Conservation (phyloP, 2,329 filamentous ascomycete genomes). For the Fusarium lateritium region DNA sequence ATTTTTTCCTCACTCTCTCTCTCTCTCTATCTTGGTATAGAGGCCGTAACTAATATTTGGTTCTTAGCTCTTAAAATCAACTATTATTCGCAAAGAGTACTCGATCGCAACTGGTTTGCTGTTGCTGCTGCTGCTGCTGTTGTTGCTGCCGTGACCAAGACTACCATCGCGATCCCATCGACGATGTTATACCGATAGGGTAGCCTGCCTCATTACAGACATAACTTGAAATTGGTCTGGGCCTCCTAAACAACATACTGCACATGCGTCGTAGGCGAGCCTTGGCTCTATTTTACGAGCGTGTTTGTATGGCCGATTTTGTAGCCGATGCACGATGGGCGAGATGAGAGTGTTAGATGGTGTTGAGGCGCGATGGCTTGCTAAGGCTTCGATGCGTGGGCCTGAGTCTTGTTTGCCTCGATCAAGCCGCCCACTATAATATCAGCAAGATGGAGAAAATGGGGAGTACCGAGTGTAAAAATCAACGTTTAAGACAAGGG, state of each 20-base stretch:
- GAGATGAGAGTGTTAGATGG: constrained; percentile 19
- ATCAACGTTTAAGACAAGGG: constrained; percentile 13
- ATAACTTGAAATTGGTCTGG: constrained; percentile 8
- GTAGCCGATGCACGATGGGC: constrained; percentile 26
- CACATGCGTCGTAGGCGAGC: not conserved
- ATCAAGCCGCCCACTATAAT: constrained; percentile 21
- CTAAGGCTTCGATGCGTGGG: constrained; percentile 32
- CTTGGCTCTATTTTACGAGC: constrained; percentile 1
- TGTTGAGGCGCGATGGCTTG: constrained; percentile 41
- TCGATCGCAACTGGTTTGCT: constrained; percentile 14
- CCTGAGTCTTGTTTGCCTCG: constrained; percentile 20
- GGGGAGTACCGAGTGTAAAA: not conserved
- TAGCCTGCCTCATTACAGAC: not conserved
- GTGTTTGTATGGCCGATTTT: constrained; percentile 23
- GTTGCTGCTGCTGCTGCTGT: constrained; percentile 8
- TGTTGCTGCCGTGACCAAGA: not conserved
- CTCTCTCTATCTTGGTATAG: not conserved
- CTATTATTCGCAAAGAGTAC: constrained; percentile 7
- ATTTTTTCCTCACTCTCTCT: not conserved
- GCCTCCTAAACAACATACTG: not conserved
- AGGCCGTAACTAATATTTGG: not conserved
- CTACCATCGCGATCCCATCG: not conserved
- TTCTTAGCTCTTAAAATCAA: constrained; percentile 8
- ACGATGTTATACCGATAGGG: constrained; percentile 5
- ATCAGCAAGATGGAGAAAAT: constrained; percentile 2